These are phyloP conservation scores for Ordospora pajunii DNA, from an alignment of 371 early-diverging fungal species.

Conservation along the genomic window DNA sequence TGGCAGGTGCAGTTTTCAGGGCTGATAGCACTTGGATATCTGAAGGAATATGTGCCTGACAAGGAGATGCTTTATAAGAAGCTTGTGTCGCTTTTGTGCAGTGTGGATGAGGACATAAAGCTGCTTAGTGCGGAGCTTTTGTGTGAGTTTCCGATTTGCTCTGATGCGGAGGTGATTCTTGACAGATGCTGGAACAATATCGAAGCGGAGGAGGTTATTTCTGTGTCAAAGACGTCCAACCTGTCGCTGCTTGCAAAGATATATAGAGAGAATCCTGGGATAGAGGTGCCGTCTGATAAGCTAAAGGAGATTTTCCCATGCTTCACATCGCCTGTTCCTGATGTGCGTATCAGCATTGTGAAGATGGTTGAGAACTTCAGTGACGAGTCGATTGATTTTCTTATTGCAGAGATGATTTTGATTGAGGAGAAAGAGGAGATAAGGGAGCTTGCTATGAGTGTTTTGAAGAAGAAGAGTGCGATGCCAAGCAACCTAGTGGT, in stretches of 20 bases:
- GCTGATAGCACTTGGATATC: slow-evolving; percentile 40
- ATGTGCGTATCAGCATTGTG: slow-evolving; percentile 22
- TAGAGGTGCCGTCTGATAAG: not conserved
- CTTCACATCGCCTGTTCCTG: slow-evolving; percentile 37
- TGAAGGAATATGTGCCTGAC: slow-evolving; percentile 34
- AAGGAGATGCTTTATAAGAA: slow-evolving; percentile 7
- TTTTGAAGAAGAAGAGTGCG: slow-evolving; percentile 6
- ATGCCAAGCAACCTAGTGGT: not conserved
- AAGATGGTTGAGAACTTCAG: slow-evolving; percentile 2
- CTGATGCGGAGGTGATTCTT: slow-evolving; percentile 12
- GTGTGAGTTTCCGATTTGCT: slow-evolving; percentile 2
- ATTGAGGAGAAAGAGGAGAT: slow-evolving; percentile 43
- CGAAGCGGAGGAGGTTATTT: slow-evolving; percentile 51
- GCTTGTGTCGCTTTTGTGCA: slow-evolving; percentile 28
- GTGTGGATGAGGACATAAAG: slow-evolving; percentile 60
- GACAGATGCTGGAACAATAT: slow-evolving; percentile 47
- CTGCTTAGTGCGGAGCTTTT: slow-evolving; percentile 54
- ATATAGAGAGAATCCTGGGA: not conserved
- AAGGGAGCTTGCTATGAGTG: slow-evolving; percentile 12
- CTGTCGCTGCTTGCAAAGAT: slow-evolving; percentile 37
- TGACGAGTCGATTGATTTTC: slow-evolving; percentile 26
- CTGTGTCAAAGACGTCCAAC: slow-evolving; percentile 51
- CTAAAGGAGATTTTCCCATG: slow-evolving; percentile 34
- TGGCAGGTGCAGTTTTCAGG: slow-evolving; percentile 61
- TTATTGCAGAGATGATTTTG: slow-evolving; percentile 37